These are phyloP conservation scores for Nidularia pulvinata DNA, from an alignment of 768 basidiomycete species.

Conservation along the genomic window DNA sequence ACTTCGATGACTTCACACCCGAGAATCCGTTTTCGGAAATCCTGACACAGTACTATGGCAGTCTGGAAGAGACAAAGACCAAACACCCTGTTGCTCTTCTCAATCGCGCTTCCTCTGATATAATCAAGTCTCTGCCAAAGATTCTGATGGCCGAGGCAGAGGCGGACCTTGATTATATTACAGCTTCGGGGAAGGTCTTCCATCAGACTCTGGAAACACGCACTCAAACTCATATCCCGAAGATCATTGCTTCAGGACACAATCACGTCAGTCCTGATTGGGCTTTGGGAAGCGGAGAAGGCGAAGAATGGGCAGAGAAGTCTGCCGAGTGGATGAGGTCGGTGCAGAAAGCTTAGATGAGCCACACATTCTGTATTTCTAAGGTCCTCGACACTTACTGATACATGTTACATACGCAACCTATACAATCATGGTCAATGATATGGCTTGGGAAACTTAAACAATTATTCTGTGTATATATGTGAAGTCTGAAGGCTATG, in stretches of 20 bases:
- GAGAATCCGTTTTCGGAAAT: slow-evolving; percentile 21
- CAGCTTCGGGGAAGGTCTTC: slow-evolving; percentile 20
- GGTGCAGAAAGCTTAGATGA: no score
- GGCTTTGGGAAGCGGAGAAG: slow-evolving; percentile 51
- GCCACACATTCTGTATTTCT: no score
- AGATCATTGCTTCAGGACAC: slow-evolving; percentile 44
- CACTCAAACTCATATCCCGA: slow-evolving; percentile 25
- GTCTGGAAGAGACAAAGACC: slow-evolving; percentile 28
- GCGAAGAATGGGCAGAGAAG: slow-evolving; percentile 62
- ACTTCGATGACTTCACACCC: slow-evolving; percentile 20
- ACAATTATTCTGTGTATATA: no score
- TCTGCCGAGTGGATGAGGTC: slow-evolving; percentile 34
- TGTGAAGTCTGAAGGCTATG: no score
- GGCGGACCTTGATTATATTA: slow-evolving; percentile 48
- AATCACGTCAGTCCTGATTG: slow-evolving; percentile 63
- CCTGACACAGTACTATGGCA: slow-evolving; percentile 35
- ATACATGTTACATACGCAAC: no score
- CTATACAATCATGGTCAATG: no score
- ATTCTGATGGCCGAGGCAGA: slow-evolving; percentile 52
- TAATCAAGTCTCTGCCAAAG: slow-evolving; percentile 39
- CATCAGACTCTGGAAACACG: slow-evolving; percentile 36
- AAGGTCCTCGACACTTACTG: no score
- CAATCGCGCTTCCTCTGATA: slow-evolving; percentile 25
- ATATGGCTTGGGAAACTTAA: no score
- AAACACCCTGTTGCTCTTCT: slow-evolving; percentile 42